Evolutionary conservation across 208 protist genomes (phyloP), one percentile per base, ranked within the genome.

Genomic region (Leishmania braziliensis): DNA sequence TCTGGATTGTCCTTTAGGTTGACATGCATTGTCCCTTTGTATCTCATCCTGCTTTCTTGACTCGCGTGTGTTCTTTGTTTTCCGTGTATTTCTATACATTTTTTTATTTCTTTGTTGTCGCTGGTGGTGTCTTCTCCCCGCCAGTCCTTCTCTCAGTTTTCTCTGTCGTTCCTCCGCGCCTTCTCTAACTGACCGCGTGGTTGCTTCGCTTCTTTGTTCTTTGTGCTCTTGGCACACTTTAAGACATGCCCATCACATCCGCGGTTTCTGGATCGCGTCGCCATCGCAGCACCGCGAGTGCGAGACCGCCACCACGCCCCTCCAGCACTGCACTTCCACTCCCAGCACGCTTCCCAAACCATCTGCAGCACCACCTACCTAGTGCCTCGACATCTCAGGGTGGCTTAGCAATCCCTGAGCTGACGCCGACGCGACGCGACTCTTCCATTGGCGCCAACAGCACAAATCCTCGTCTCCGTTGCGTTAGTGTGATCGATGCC

Each of bases 381-480:
- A 73, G 29, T 43, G 56, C 14, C 54, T 43, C 36, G 1, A 18
- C 43, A 6, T 58, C 51, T 0, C 76, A 60, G 9, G 73, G 82
- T 48, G 60, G 83, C 1, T 43, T 29, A 43, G 69, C 71, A 50
- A 62, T 74, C 10, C 75, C 69, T 0, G 81, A 87, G 8, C 53
- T 88, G 26, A 51, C 91, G 20, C 86, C 88, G 4, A 75, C 53
- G 56, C 86, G 82, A 0, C 81, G 82, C n/a, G 90, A 94, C 82
- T 90, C 88, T 29, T 94, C 89, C 54, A 92, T 90, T 51, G 87
- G 86, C 10, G 89, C 88, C 29, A 91, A 83, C 39, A 92, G 89
- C 66, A 85, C 80, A 10, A 92, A 91, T 73, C 88, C 91, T 3
- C 81, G 83, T 39, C 76, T 92, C 56, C 84, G 90, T 5, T 54